Evolutionary conservation across 176 grass and related monocot species (phyloP).

Genomic region (Aegilops sharonensis): DNA sequence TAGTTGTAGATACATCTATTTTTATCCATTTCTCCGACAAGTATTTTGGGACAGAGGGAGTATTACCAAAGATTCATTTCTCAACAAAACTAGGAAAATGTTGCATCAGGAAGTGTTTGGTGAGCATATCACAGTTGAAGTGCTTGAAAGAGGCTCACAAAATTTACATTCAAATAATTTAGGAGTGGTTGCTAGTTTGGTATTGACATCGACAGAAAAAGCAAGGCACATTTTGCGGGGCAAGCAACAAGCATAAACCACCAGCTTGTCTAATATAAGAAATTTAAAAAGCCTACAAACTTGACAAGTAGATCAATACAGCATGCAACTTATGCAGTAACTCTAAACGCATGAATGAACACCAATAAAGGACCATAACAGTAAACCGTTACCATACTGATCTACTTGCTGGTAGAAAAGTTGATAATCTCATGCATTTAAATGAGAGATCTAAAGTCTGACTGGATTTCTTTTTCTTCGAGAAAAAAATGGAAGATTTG

Average conservation of each 20-base stretch:
- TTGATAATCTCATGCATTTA: not conserved
- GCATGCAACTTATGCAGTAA: conserved; percentile 2
- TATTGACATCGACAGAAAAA: not conserved
- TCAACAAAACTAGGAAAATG: conserved; percentile 1
- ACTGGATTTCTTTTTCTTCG: not conserved
- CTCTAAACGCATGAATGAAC: not conserved
- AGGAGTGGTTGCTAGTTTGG: not conserved
- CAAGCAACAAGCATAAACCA: not conserved
- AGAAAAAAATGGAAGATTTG: not conserved
- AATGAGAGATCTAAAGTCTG: not conserved
- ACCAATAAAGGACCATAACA: not conserved
- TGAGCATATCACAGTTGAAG: conserved; percentile 3
- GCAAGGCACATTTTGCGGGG: not conserved
- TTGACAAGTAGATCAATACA: not conserved
- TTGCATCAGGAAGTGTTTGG: not conserved
- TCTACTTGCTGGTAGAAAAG: not conserved
- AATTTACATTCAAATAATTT: not conserved
- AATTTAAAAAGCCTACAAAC: not conserved
- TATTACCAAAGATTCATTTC: conserved; percentile 17
- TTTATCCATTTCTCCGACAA: too few species aligned
- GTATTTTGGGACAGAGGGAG: too few species aligned
- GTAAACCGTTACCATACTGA: conserved; percentile 3
- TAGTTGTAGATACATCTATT: too few species aligned
- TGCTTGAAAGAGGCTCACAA: not conserved
- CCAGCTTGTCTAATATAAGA: not conserved